Evolutionary conservation across 768 basidiomycete species (phyloP), one percentile per base, ranked within the genome.

Genomic region (Candolleomyces eurysporus): DNA sequence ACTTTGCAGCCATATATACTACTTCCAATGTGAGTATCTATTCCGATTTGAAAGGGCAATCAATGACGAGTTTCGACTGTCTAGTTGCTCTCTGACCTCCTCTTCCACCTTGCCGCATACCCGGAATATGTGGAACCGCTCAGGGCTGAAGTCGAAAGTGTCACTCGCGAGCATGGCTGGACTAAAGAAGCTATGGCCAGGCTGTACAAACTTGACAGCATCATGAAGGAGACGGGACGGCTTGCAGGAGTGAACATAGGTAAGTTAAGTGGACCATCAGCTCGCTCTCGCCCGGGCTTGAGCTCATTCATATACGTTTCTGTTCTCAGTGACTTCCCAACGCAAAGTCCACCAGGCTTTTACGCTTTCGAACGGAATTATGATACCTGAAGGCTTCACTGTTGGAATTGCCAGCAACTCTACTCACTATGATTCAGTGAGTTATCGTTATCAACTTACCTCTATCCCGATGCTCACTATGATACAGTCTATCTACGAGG

Each of bases 201-300:
- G 55, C 71, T 81, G 68, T 68, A 70, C 61, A 76, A 77, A 63
- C 50, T 80, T 19, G 79, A 79, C 58, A 82, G 79, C 57, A 79
- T 82, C 65, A 59, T 80, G 26, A 73, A 74, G 54, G 80, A 61
- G 21, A 3, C 22, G 31, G 21, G 31, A 13, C 42, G 60, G 9
- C 2, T 56, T 1, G 7, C 16, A 14, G 43, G 43, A 14, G 16
- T 61, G 10, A 16, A 9, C 30, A 26, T 16, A 4, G 22, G 60
- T 61, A 22, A 30, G 60, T 55, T 52, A n/a, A n/a, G n/a, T n/a
- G n/a, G n/a, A n/a, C n/a, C n/a, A n/a, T n/a, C n/a, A n/a, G n/a
- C n/a, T n/a, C n/a, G n/a, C n/a, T n/a, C n/a, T n/a, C n/a, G n/a
- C n/a, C n/a, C n/a, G n/a, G n/a, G n/a, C n/a, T n/a, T n/a, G n/a